These are phyloP conservation scores for Raffaelea albimanens DNA, from an alignment of 2,329 filamentous ascomycete species.

Conservation along the genomic window DNA sequence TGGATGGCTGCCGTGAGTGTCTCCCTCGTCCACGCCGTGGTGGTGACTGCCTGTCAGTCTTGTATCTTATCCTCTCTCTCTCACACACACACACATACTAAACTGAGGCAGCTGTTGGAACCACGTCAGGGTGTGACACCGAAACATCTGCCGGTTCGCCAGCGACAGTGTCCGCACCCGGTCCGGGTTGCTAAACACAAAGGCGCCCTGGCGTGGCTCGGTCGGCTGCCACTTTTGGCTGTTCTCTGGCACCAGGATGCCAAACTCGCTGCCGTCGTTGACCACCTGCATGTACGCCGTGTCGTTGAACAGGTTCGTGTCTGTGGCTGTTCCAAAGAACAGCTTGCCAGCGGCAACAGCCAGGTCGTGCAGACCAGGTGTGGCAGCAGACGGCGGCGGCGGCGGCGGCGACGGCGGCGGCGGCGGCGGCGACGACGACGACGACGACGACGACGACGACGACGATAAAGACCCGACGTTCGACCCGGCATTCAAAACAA, in stretches of 20 bases:
- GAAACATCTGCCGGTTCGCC: slow-evolving; percentile 29
- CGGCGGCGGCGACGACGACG: background rate
- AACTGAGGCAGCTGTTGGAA: slow-evolving; percentile 41
- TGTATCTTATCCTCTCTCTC: no score
- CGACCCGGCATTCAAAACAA: background rate
- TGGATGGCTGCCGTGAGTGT: slow-evolving; percentile 41
- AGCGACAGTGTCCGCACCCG: slow-evolving; percentile 23
- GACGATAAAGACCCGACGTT: background rate
- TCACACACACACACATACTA: background rate
- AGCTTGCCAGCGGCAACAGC: slow-evolving; percentile 36
- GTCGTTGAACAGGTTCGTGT: slow-evolving; percentile 38
- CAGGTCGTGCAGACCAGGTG: slow-evolving; percentile 29
- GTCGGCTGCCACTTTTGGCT: slow-evolving; percentile 44
- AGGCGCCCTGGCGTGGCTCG: slow-evolving; percentile 40
- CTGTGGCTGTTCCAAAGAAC: slow-evolving; percentile 51
- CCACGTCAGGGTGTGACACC: slow-evolving; percentile 43
- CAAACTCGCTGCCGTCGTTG: slow-evolving; percentile 42
- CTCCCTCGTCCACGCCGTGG: slow-evolving; percentile 36
- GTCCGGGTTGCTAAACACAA: slow-evolving; percentile 43
- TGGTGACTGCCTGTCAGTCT: slow-evolving; percentile 7
- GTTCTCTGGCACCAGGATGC: slow-evolving; percentile 47
- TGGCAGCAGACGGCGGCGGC: no score
- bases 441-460: background rate
- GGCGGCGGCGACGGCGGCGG: background rate
- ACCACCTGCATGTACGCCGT: slow-evolving; percentile 38